phyloP scores from a whole-genome alignment of 768 basidiomycete genomes.

The Mycena haematopus region DNA sequence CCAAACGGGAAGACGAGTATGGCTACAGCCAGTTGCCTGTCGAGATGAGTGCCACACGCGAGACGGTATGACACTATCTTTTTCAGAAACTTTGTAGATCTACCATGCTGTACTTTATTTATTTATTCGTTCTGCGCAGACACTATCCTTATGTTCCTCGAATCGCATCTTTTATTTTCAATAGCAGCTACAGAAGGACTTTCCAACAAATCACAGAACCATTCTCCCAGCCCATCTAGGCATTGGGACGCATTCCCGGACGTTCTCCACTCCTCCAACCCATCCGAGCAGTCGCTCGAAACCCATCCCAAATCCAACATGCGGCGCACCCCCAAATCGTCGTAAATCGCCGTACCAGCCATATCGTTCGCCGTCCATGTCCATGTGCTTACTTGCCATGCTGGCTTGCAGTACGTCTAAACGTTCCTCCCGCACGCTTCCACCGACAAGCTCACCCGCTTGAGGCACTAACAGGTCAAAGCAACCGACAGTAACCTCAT shows the following conservation, averaged over 20 bases:
- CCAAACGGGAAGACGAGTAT: constrained; percentile 44
- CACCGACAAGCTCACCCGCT: constrained; percentile 90
- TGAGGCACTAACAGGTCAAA: constrained; percentile 92
- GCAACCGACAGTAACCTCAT: constrained; percentile 78
- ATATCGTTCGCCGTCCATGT: constrained; percentile 48
- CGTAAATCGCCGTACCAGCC: constrained; percentile 87
- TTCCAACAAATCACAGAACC: constrained; percentile 54
- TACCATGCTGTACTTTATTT: constrained; percentile 18
- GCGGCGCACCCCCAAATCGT: constrained; percentile 85
- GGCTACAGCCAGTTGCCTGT: constrained; percentile 79
- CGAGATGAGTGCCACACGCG: constrained; percentile 54
- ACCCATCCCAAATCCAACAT: constrained; percentile 96
- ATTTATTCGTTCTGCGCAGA: constrained; percentile 4
- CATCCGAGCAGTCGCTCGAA: constrained; percentile 91
- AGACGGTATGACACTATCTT: constrained; percentile 11
- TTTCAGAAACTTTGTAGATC: constrained; percentile 2
- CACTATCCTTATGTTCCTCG: not conserved
- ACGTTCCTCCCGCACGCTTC: constrained; percentile 87
- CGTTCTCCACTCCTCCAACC: constrained; percentile 86
- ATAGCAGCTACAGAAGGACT: not conserved
- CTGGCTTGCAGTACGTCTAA: constrained; percentile 53
- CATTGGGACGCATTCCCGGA: constrained; percentile 93
- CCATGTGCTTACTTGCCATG: constrained; percentile 50
- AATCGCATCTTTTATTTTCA: not conserved
- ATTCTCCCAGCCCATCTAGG: constrained; percentile 88